Evolutionary conservation across 148 eudicot species (phyloP), one percentile per base, ranked within the genome.

Genomic region (Persicaria tinctoria): DNA sequence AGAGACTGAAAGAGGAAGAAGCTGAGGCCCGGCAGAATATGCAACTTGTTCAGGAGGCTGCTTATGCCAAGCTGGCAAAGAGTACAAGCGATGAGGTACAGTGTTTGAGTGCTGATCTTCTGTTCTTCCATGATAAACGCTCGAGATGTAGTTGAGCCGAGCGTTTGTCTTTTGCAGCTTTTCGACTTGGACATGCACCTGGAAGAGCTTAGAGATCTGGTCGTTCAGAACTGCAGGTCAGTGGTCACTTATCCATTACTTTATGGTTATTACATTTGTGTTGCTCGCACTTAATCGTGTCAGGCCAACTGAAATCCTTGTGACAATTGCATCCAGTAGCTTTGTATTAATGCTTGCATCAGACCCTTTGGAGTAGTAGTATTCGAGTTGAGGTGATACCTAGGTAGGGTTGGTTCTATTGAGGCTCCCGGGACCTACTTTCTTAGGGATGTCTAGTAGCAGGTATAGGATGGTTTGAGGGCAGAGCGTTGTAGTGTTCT

Each of bases 41-140:
- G 80, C 90, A 87, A 83, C 86, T 85, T 74, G 91, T 87, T 77
- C 89, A 89, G 72, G 93, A 90, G 83, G 86, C 90, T 76, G 89
- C 89, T 74, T 85, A 87, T 63, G 87, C 90, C 51, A 86, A 85
- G 80, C 51, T 83, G 83, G 96, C 96, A 11, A 85, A 83, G 85
- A 96, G 90, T 46, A 46, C 90, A 54, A 85, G 80, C 80, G 87
- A 78, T 69, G 96, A 93, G 91, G 98, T 93, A 68, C n/a, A 23
- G 66, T 23, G 11, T 68, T 13, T 44, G 47, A 38, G 18, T 68
- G 72, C 48, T 59, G 38, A 20, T 32, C n/a, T 59, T 59, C 9
- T 20, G 18, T 20, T 60, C 38, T 18, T 23, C 11, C 20, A 5
- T 60, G 66, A 18, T 60, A 23, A 18, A 20, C 7, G 32, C 4